A percentile compares a stretch with the other conserved stretches of the same genome.
These are phyloP conservation scores for Ceraceosorus guamensis DNA, from an alignment of 1,284 basidiomycete species.

Conservation along the genomic window DNA sequence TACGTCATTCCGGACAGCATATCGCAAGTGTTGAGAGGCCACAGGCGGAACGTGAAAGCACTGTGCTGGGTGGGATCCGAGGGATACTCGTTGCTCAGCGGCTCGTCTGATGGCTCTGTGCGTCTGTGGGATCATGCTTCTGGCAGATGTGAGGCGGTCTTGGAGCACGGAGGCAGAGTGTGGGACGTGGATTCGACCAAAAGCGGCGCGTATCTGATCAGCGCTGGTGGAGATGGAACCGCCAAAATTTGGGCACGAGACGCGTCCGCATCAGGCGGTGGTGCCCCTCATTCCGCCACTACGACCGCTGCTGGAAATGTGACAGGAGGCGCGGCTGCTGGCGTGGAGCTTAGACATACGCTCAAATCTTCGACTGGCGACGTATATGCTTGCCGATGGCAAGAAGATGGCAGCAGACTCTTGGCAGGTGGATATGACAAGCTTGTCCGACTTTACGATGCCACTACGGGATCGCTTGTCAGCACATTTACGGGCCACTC, in stretches of 20 bases:
- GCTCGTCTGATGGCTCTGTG: conserved; percentile 48
- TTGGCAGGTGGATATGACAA: conserved; percentile 53
- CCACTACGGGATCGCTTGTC: conserved; percentile 50
- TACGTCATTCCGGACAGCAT: conserved; percentile 37
- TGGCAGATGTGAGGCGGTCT: conserved; percentile 30
- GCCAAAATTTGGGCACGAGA: conserved; percentile 51
- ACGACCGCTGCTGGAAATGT: too few species aligned
- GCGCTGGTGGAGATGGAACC: conserved; percentile 51
- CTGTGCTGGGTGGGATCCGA: conserved; percentile 50
- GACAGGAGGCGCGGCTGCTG: too few species aligned
- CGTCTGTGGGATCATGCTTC: conserved; percentile 40
- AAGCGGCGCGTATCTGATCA: conserved; percentile 42
- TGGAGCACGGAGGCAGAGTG: conserved; percentile 50
- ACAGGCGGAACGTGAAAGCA: conserved; percentile 52
- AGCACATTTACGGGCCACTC: conserved; percentile 54
- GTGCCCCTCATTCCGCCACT: too few species aligned
- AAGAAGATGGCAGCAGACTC: conserved; percentile 49
- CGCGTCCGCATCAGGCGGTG: neutral
- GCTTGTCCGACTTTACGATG: conserved; percentile 52
- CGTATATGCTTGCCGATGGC: conserved; percentile 52
- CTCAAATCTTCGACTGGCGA: conserved; percentile 47
- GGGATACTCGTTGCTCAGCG: conserved; percentile 49
- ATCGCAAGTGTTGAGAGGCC: conserved; percentile 44
- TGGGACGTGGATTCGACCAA: conserved; percentile 50
- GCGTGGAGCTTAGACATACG: conserved; percentile 8